phyloP scores from a whole-genome alignment of 1,284 basidiomycete genomes.

The Amylostereum areolatum region DNA sequence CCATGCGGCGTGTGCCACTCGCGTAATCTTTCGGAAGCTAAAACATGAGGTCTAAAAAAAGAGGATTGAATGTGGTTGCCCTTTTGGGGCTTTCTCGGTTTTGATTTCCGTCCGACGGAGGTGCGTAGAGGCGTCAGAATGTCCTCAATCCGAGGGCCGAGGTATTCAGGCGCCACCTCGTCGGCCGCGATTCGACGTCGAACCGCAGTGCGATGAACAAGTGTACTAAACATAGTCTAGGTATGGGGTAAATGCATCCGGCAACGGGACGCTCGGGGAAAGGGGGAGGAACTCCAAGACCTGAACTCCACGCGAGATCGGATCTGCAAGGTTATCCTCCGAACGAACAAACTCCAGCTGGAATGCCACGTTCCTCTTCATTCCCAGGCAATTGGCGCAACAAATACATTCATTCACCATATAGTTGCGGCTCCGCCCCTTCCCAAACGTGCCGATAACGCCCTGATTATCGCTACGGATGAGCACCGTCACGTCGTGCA shows the following conservation, averaged over 20 bases:
- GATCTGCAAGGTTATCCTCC: slow-evolving; percentile 26
- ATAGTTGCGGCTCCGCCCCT: slow-evolving; percentile 25
- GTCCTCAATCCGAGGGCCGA: background rate
- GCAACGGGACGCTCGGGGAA: background rate
- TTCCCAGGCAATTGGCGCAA: slow-evolving; percentile 16
- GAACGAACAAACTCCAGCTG: slow-evolving; percentile 22
- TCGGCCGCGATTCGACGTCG: background rate
- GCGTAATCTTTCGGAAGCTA: too few relatives aligned
- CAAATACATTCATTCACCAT: slow-evolving; percentile 29
- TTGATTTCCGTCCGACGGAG: too few relatives aligned
- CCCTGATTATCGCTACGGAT: slow-evolving; percentile 35
- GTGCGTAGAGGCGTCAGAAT: background rate
- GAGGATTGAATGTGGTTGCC: too few relatives aligned
- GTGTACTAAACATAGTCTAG: background rate
- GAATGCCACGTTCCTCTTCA: slow-evolving; percentile 18
- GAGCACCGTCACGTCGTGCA: slow-evolving; percentile 16
- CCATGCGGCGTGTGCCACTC: too few relatives aligned
- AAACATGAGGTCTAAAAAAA: too few relatives aligned
- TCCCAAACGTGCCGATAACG: slow-evolving; percentile 29
- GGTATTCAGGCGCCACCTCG: background rate
- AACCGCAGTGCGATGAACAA: too few relatives aligned
- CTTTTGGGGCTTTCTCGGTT: too few relatives aligned
- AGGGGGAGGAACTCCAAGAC: background rate
- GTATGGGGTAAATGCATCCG: background rate
- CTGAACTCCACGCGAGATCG: slow-evolving; percentile 23